Base-by-base conservation (phyloP, 2,329 filamentous ascomycete genomes). In the Arthrinium phaeospermum region DNA sequence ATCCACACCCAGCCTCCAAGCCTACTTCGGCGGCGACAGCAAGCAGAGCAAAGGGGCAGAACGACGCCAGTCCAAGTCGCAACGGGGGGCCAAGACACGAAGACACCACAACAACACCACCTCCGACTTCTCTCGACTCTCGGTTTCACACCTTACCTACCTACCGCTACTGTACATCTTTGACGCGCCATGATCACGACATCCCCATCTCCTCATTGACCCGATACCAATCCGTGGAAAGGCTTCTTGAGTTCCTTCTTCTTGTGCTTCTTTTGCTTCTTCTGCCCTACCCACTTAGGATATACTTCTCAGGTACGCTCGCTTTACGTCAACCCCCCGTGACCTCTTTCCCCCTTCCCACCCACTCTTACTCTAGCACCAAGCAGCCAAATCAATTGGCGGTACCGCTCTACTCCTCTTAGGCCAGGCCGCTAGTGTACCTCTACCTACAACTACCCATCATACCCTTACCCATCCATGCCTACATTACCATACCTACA, bases 241-340 rank as follows among this genome's bases (percentile, higher is more conserved):
- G 34, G 34, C 30, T 41, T n/a, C 34, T 5, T 30, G 27, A 30
- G 27, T 30, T 41, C 19, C 30, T 57, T n/a, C 57, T 22, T 41
- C 57, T 37, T 41, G 8, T 41, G 37, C 37, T 41, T 41, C n/a
- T 51, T 51, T 24, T 51, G 22, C n/a, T 51, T 27, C 4, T n/a
- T n/a, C 49, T 51, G n/a, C n/a, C 10, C 8, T 27, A 51, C n/a
- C 30, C 57, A 41, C 37, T 41, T 41, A 64, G 22, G 30, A 41
- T 41, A 41, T 64, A 64, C 57, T 41, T 64, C 57, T 64, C 22
- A 64, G 57, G 57, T 64, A 64, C 57, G 57, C 57, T 41, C 34
- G 57, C 57, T 64, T 41, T 64, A 64, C 57, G 57, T 64, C 57
- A 64, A 64, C 57, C 30, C 57, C 53, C 57, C 57, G 57, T 64